Conservation (phyloP, 257 asterid genomes). For the Linderniella brevidens region DNA sequence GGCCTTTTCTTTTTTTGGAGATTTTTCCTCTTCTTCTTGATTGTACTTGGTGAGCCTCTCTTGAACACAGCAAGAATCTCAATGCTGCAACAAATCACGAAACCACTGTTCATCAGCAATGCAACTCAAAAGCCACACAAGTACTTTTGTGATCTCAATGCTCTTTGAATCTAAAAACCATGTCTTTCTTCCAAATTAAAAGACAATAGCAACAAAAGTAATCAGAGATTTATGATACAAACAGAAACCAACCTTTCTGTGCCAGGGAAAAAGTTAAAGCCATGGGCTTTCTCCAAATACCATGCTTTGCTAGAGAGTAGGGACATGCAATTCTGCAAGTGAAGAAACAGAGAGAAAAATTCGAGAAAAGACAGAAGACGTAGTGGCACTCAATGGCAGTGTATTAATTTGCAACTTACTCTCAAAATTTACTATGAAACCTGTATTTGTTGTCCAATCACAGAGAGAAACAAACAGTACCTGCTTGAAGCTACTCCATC, state of each 20-base stretch:
- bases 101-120: constrained; percentile 7
- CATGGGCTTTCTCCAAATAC: constrained; percentile 79
- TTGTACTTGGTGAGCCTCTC: constrained; percentile 27
- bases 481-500: constrained; percentile 95
- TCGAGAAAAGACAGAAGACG: not conserved
- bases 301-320: constrained; percentile 54
- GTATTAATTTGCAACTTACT: not conserved
- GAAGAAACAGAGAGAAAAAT: constrained; percentile 4
- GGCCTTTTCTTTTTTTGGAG: constrained; percentile 38
- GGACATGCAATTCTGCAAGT: constrained; percentile 61
- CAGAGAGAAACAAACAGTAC: constrained; percentile 16
- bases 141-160: too few species aligned
- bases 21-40: constrained; percentile 33
- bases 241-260: constrained; percentile 58
- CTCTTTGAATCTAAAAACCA: too few species aligned
- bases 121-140: too few species aligned
- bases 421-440: constrained; percentile 5
- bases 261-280: constrained; percentile 86
- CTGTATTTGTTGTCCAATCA: not conserved
- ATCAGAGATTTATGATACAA: not conserved
- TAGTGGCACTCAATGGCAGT: not conserved
- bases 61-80: constrained; percentile 80
- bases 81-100: constrained; percentile 41
- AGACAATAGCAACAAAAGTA: too few species aligned
- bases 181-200: not conserved